Percentiles rank a stretch among this genome's conserved stretches.
Conservation (phyloP, 352 stramenopile species). For the Phytophthora podocarpi region DNA sequence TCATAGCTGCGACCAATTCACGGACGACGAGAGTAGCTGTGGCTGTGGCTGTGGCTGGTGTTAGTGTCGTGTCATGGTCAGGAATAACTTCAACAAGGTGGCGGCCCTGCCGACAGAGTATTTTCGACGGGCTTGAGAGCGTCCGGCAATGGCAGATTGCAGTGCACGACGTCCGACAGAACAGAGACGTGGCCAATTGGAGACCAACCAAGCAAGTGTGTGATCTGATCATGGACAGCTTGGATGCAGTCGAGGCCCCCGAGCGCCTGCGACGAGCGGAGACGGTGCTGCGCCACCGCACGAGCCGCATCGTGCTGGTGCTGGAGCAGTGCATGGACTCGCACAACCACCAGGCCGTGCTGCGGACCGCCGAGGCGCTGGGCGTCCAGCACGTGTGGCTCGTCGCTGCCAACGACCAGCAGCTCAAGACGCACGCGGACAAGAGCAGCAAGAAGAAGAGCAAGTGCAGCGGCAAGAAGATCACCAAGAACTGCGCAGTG, state of each 20-base stretch:
- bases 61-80: too few species aligned
- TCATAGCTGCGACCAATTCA: slow-evolving; percentile 21
- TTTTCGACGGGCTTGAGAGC: too few species aligned
- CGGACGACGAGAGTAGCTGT: not conserved
- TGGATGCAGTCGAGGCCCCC: slow-evolving; percentile 30
- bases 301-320: slow-evolving; percentile 71
- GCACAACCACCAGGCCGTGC: slow-evolving; percentile 90
- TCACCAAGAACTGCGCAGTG: slow-evolving; percentile 76
- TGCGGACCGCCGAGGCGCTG: slow-evolving; percentile 92
- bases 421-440: slow-evolving; percentile 66
- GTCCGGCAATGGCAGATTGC: too few species aligned
- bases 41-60: too few species aligned
- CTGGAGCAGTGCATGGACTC: slow-evolving; percentile 84
- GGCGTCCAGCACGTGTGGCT: slow-evolving; percentile 94
- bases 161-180: too few species aligned
- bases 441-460: slow-evolving; percentile 37
- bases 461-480: slow-evolving; percentile 69
- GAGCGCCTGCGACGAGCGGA: slow-evolving; percentile 73
- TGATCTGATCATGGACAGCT: not conserved
- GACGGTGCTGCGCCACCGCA: slow-evolving; percentile 68
- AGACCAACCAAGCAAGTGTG: slow-evolving; percentile 8
- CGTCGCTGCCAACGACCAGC: slow-evolving; percentile 63
- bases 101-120: not conserved
- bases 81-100: slow-evolving; percentile 18
- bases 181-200: slow-evolving; percentile 2